Percentiles rank a stretch among this genome's conserved stretches.
phyloP scores from a whole-genome alignment of 2,329 filamentous ascomycete species.

The Mollisia scopiformis region DNA sequence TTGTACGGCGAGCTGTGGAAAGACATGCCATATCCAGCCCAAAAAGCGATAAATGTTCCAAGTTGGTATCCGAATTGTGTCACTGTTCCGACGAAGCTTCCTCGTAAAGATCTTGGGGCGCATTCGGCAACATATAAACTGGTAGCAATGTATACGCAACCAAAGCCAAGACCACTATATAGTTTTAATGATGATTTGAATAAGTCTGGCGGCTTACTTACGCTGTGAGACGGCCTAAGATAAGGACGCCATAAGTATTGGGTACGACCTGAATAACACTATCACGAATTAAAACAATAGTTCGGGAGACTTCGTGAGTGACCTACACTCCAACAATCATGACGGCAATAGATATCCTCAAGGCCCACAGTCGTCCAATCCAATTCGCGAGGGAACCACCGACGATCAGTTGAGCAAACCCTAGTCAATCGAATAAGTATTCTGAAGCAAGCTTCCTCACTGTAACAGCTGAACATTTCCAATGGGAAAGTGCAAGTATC shows the following conservation, averaged over 20 bases:
- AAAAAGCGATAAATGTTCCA: slow-evolving; percentile 47
- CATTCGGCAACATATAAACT: slow-evolving; percentile 47
- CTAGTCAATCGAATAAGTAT: slow-evolving; percentile 17
- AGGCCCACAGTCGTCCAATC: slow-evolving; percentile 43
- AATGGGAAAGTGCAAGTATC: neutral
- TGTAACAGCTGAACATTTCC: neutral
- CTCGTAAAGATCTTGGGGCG: slow-evolving; percentile 42
- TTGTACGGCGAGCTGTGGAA: slow-evolving; percentile 44
- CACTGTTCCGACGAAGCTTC: slow-evolving; percentile 44
- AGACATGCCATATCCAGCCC: slow-evolving; percentile 47
- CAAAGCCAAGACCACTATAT: slow-evolving; percentile 43
- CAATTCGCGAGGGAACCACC: slow-evolving; percentile 42
- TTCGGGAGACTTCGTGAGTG: neutral
- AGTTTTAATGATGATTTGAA: neutral
- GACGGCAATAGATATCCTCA: slow-evolving; percentile 42
- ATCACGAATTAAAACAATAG: neutral
- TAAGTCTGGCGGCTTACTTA: slow-evolving; percentile 15
- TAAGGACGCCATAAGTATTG: slow-evolving; percentile 44
- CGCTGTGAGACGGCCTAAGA: slow-evolving; percentile 44
- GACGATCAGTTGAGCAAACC: slow-evolving; percentile 43
- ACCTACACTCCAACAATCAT: slow-evolving; percentile 44
- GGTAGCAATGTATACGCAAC: slow-evolving; percentile 45
- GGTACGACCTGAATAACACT: slow-evolving; percentile 44
- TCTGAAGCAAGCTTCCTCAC: neutral
- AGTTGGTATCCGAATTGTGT: slow-evolving; percentile 47